Evolutionary conservation across 371 early-diverging fungal genomes (phyloP).

Genomic region (Mucor velutinosus): DNA sequence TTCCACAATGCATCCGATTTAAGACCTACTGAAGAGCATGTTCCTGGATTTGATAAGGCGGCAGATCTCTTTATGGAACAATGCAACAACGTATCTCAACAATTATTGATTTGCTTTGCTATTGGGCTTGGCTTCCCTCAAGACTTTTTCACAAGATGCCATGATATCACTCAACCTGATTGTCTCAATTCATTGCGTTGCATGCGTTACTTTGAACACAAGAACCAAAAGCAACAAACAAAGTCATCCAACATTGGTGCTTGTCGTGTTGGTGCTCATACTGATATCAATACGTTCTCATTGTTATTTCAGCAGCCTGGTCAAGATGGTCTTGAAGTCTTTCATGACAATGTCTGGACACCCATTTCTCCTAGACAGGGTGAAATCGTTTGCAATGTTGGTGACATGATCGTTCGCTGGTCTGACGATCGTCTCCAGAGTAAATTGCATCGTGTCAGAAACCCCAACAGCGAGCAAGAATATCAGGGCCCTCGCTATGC

Average conservation of each 20-base stretch:
- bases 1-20: slow-evolving; percentile 20
- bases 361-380: slow-evolving; percentile 15
- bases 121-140: slow-evolving; percentile 22
- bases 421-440: slow-evolving; percentile 30
- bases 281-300: slow-evolving; percentile 25
- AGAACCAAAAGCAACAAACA: slow-evolving; percentile 13
- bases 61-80: slow-evolving; percentile 19
- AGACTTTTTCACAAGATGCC: slow-evolving; percentile 27
- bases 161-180: slow-evolving; percentile 27
- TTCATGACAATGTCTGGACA: slow-evolving; percentile 14
- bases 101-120: slow-evolving; percentile 25
- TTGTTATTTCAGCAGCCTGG: slow-evolving; percentile 24
- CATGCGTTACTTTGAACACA: slow-evolving; percentile 19
- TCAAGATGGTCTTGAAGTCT: slow-evolving; percentile 25
- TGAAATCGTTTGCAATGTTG: slow-evolving; percentile 32
- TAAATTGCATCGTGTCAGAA: slow-evolving; percentile 18
- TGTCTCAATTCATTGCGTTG: slow-evolving; percentile 24
- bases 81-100: slow-evolving; percentile 24
- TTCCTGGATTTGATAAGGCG: slow-evolving; percentile 17
- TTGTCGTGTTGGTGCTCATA: slow-evolving; percentile 14
- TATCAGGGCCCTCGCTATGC: slow-evolving; percentile 20
- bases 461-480: slow-evolving; percentile 3
- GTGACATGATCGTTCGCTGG: slow-evolving; percentile 33
- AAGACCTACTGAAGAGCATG: slow-evolving; percentile 19
- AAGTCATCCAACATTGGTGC: slow-evolving; percentile 11